Evolutionary conservation across 108 stramenopile species (phyloP).

Genomic region (Mayamaea pseudoterrestris): DNA sequence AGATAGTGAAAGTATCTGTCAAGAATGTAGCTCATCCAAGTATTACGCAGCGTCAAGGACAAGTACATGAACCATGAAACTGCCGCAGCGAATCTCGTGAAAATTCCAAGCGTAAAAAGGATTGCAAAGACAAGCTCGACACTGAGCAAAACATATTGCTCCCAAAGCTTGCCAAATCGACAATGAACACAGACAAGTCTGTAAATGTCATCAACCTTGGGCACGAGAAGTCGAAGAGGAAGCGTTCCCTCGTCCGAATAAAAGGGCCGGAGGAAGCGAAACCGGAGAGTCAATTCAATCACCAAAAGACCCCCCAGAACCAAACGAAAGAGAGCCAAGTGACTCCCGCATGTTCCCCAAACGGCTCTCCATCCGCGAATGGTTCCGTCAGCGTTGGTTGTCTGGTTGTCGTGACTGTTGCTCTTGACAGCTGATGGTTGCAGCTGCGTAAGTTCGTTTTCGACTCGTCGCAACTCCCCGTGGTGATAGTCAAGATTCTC

Average conservation of each 20-base stretch:
- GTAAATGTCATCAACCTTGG: conserved; percentile 60
- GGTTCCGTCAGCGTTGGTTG: too few relatives aligned
- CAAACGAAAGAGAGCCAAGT: conserved; percentile 66
- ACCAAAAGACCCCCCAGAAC: conserved; percentile 42
- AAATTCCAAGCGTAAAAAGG: conserved; percentile 48
- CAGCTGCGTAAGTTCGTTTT: too few relatives aligned
- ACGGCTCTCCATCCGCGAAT: conserved; percentile 10
- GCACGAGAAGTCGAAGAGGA: conserved; percentile 43
- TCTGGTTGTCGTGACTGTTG: too few relatives aligned
- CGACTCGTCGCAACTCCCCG: too few relatives aligned
- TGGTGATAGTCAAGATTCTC: too few relatives aligned
- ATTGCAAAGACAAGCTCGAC: conserved; percentile 46
- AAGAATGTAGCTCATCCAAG: conserved; percentile 79
- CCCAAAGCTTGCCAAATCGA: conserved; percentile 45
- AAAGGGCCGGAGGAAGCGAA: conserved; percentile 65
- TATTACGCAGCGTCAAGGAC: conserved; percentile 64
- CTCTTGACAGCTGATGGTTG: too few relatives aligned
- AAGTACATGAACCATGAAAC: conserved; percentile 67
- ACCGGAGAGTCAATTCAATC: conserved; percentile 46
- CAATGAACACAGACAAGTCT: conserved; percentile 58
- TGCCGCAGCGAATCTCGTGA: conserved; percentile 42
- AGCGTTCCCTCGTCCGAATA: conserved; percentile 74
- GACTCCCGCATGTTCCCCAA: conserved; percentile 37
- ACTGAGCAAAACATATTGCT: conserved; percentile 38
- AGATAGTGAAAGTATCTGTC: conserved; percentile 81